Conservation (phyloP, 352 stramenopile species). For the Elongisporangium anandrum region DNA sequence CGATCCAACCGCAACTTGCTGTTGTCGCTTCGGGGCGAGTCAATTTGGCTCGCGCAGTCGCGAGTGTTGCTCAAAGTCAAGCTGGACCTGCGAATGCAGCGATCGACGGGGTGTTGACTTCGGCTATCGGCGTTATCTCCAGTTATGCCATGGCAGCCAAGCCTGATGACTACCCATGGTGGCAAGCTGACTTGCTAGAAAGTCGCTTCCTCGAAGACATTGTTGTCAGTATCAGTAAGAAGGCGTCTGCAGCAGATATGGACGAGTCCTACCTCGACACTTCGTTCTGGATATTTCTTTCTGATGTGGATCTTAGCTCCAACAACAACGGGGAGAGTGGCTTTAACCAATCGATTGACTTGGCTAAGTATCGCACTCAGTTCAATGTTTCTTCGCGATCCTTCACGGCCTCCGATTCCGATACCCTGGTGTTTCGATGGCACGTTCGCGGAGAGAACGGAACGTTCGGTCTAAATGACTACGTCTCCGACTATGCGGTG, state of each 20-base stretch:
- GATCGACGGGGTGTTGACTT: constrained; percentile 33
- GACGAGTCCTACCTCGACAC: constrained; percentile 22
- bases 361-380: constrained; percentile 18
- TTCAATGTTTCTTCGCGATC: constrained; percentile 40
- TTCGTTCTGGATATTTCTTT: constrained; percentile 49
- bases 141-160: constrained; percentile 49
- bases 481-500: constrained; percentile 23
- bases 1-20: constrained; percentile 30
- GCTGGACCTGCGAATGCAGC: constrained; percentile 40
- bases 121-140: constrained; percentile 30
- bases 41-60: constrained; percentile 33
- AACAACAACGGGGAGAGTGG: constrained; percentile 28
- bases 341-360: constrained; percentile 21
- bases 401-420: constrained; percentile 31
- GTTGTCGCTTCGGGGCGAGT: constrained; percentile 45
- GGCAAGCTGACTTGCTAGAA: constrained; percentile 37
- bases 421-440: constrained; percentile 50
- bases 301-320: constrained; percentile 20
- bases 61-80: constrained; percentile 37
- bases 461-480: constrained; percentile 29
- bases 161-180: constrained; percentile 52
- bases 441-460: constrained; percentile 45
- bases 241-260: constrained; percentile 23
- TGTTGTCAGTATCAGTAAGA: constrained; percentile 43
- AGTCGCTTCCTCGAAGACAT: constrained; percentile 43